Percentiles rank a stretch among this genome's conserved stretches.
phyloP scores from a whole-genome alignment of 495 filamentous ascomycete species.

The Hypoxylon lienhwacheense region DNA sequence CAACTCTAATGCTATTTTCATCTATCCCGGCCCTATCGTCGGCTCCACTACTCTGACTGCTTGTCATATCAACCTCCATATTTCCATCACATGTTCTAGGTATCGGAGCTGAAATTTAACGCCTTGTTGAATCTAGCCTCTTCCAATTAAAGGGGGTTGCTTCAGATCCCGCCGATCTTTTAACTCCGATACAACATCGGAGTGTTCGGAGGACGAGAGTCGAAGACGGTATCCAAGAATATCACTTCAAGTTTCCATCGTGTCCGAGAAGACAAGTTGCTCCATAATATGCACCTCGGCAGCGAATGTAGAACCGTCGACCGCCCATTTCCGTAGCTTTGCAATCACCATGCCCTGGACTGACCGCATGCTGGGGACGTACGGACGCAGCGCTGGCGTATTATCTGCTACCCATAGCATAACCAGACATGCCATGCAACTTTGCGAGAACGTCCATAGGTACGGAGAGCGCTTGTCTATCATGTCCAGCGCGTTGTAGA shows the following conservation, averaged over 20 bases:
- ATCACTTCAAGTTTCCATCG: slow-evolving; percentile 23
- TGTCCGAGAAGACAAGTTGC: slow-evolving; percentile 28
- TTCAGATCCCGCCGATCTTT: no score
- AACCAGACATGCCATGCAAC: slow-evolving; percentile 35
- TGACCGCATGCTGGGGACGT: slow-evolving; percentile 35
- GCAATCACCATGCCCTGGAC: slow-evolving; percentile 34
- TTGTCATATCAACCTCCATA: not conserved
- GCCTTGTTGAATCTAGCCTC: slow-evolving; percentile 1
- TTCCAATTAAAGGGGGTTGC: not conserved
- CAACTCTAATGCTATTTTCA: slow-evolving; percentile 14
- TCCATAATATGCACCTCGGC: slow-evolving; percentile 37
- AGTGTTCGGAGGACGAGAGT: no score
- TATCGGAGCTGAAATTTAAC: slow-evolving; percentile 1
- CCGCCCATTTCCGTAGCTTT: slow-evolving; percentile 36
- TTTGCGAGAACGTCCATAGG: slow-evolving; percentile 40
- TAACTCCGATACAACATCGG: no score
- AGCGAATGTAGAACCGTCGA: slow-evolving; percentile 38
- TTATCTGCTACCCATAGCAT: slow-evolving; percentile 37
- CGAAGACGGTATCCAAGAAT: not conserved
- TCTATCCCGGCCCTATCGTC: slow-evolving; percentile 10
- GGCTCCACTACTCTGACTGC: no score
- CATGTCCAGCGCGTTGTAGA: slow-evolving; percentile 39
- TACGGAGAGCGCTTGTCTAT: slow-evolving; percentile 39
- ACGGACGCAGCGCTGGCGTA: slow-evolving; percentile 28
- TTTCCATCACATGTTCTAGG: not conserved